phyloP scores from a whole-genome alignment of 768 basidiomycete genomes.

The Rhizopogon roseolus region DNA sequence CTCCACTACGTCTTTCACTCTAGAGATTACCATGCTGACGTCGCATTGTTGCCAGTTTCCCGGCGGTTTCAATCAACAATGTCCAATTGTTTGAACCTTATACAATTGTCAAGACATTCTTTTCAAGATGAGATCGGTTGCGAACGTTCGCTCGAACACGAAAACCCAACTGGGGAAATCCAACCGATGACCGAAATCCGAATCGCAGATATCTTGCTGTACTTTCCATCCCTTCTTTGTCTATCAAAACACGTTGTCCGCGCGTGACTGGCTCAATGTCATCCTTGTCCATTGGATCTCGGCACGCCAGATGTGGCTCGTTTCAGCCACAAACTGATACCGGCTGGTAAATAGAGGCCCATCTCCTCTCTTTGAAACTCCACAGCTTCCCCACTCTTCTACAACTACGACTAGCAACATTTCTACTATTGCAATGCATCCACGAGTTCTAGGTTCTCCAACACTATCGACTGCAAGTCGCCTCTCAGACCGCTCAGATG shows the following conservation, averaged over 20 bases:
- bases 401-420: not conserved
- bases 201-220: constrained; percentile 25
- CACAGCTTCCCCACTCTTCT: constrained; percentile 7
- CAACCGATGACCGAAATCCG: constrained; percentile 12
- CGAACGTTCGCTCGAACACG: not conserved
- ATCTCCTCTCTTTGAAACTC: constrained; percentile 8
- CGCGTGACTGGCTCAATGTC: constrained; percentile 25
- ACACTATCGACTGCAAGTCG: constrained; percentile 30
- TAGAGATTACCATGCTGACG: not conserved
- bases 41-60: not conserved
- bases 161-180: not conserved
- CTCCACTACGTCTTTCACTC: not conserved
- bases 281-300: constrained; percentile 20
- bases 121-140: not conserved
- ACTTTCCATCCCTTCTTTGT: constrained; percentile 1
- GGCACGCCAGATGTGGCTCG: constrained; percentile 27
- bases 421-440: constrained; percentile 18
- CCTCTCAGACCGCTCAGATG: constrained; percentile 34
- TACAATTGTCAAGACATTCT: not conserved
- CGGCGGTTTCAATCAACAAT: not conserved
- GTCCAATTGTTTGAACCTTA: not conserved
- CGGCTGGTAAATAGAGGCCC: constrained; percentile 25
- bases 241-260: constrained; percentile 27
- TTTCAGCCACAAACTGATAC: constrained; percentile 26
- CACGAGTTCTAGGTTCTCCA: constrained; percentile 24